phyloP scores from a whole-genome alignment of 225 moss, liverwort and hornwort genomes.

The Takakia lepidozioides region DNA sequence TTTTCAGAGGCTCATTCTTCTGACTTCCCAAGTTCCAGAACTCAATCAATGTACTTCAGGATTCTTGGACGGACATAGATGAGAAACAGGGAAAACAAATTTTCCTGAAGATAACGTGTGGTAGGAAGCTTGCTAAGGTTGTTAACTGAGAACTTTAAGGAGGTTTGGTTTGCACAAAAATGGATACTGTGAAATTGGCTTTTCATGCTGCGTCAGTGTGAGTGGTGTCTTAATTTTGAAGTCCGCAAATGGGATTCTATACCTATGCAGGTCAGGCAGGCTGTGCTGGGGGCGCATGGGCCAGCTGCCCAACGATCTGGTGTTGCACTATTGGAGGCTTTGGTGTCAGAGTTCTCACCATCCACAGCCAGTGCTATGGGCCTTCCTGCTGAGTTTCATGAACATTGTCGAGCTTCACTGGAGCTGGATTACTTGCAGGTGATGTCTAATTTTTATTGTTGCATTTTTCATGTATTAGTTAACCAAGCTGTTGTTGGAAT shows the following conservation, averaged over 20 bases:
- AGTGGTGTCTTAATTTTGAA: no score
- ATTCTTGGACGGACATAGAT: no score
- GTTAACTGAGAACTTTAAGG: no score
- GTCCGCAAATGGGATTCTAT: no score
- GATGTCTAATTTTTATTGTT: no score
- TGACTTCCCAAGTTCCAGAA: neutral
- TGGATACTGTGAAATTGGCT: no score
- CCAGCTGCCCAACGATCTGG: conserved; percentile 96
- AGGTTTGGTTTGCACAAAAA: no score
- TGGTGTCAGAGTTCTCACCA: conserved; percentile 96
- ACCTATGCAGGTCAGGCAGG: conserved; percentile 85
- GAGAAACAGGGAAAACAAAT: no score
- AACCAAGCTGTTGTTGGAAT: neutral
- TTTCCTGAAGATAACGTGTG: no score
- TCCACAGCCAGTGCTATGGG: conserved; percentile 99
- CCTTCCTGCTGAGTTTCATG: conserved; percentile 95
- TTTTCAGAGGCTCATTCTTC: neutral
- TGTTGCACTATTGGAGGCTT: conserved; percentile 80
- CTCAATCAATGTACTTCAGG: neutral
- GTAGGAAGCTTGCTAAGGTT: no score
- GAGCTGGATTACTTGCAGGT: conserved; percentile 96
- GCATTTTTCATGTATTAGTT: neutral
- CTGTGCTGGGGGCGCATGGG: conserved; percentile 84
- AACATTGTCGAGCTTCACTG: conserved; percentile 93
- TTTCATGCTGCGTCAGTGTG: no score